These are phyloP conservation scores for Echria macrotheca DNA, from an alignment of 495 filamentous ascomycete genomes.

Conservation along the genomic window DNA sequence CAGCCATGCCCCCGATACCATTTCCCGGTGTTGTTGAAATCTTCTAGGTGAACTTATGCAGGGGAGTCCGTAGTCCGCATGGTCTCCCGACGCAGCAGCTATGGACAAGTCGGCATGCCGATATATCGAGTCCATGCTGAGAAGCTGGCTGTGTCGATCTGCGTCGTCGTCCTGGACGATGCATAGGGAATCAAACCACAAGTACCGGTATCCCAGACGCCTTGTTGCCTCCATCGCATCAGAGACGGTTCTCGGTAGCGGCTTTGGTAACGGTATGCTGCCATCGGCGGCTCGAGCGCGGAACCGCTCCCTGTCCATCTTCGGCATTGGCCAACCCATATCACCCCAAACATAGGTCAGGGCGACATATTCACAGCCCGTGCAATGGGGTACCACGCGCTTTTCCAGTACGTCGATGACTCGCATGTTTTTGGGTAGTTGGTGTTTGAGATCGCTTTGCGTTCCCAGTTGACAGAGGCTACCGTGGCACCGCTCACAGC, in stretches of 20 bases:
- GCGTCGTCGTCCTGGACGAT: slow-evolving; percentile 2
- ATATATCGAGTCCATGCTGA: slow-evolving; percentile 26
- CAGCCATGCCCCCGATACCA: background rate
- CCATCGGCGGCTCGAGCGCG: slow-evolving; percentile 8
- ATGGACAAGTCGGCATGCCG: slow-evolving; percentile 16
- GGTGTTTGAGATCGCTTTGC: background rate
- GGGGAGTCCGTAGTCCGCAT: slow-evolving; percentile 25
- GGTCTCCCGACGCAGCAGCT: slow-evolving; percentile 24
- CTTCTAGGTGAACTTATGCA: slow-evolving; percentile 14
- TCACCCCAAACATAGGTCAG: slow-evolving; percentile 33
- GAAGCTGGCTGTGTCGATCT: slow-evolving; percentile 18
- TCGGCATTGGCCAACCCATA: slow-evolving; percentile 17
- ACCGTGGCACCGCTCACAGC: background rate
- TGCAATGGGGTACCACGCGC: slow-evolving; percentile 14
- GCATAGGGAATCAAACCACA: slow-evolving; percentile 38
- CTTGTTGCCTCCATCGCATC: slow-evolving; percentile 25
- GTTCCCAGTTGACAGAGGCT: background rate
- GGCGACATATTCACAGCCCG: slow-evolving; percentile 21
- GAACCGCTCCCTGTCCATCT: slow-evolving; percentile 13
- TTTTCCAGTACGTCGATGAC: slow-evolving; percentile 23
- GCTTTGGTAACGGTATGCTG: background rate
- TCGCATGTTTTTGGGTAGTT: slow-evolving; percentile 4
- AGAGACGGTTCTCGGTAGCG: slow-evolving; percentile 20
- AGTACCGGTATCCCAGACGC: slow-evolving; percentile 20
- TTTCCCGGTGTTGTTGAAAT: slow-evolving; percentile 6